Evolutionary conservation across 441 rosid species (phyloP), one percentile per base, ranked within the genome.

Genomic region (Biscutella auriculata): DNA sequence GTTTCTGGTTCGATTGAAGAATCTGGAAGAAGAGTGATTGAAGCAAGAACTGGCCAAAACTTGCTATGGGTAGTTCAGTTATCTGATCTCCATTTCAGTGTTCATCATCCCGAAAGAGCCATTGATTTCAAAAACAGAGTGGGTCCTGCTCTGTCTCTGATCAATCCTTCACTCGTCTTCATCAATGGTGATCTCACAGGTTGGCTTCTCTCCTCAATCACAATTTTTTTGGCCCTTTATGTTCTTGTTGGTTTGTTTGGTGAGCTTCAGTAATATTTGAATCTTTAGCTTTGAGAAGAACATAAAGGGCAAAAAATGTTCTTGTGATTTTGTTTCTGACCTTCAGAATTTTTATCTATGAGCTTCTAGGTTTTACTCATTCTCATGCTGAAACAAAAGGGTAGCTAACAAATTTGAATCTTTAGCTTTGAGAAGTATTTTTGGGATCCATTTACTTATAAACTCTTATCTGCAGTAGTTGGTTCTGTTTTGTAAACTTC

Each of bases 161-260:
- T 88, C 73, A 83, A 82, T 17, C 98, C 98, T 39, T 82, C 84
- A 57, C 88, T 92, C 43, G 89, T 88, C 69, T 72, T 92, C 51
- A 78, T 88, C 76, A 88, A 90, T 36, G 97, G 97, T 43, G 97
- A 92, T 71, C 98, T 92, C 73, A 84, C 95, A 55, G 98, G 98
- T 87, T 46, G 2, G n/a, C 28, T 32, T 58, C 54, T 71, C 23
- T 35, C 21, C 8, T 21, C 9, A 19, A 19, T 19, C 23, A 19
- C 23, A 19, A 4, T 1, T 1, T 3, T 54, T 37, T 33, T 6
- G 12, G 14, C 34, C 19, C 9, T 16, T 6, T 15, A 11, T 8
- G 1, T 29, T 36, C 19, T 52, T 7, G 7, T 9, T 45, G 15
- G 42, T 9, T 57, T 32, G 8, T 32, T 54, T 33, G 27, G 9